Evolutionary conservation across 179 eudicot genomes (phyloP).

Genomic region (Nepenthes alata): DNA sequence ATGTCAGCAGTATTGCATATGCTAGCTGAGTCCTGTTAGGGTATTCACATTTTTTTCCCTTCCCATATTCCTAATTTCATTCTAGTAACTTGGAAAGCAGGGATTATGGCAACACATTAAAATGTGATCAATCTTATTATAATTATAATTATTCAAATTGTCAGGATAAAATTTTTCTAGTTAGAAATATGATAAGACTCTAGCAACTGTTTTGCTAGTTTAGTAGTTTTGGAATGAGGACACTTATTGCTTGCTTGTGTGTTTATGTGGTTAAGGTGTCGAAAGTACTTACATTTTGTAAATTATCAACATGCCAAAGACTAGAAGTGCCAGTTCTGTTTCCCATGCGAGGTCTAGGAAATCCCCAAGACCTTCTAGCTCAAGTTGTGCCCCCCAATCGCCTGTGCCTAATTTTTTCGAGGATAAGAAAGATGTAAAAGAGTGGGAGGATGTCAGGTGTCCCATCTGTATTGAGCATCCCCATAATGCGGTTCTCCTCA

Average conservation of each 20-base stretch:
- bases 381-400: constrained; percentile 21
- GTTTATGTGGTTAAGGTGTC: not conserved
- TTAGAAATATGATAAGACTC: no score
- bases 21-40: no score
- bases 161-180: no score
- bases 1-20: no score
- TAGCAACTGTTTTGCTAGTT: not conserved
- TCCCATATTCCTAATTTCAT: no score
- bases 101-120: no score
- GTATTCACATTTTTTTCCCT: no score
- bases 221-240: not conserved
- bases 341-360: constrained; percentile 41
- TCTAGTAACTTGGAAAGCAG: no score
- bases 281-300: not conserved
- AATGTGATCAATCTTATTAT: no score
- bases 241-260: not conserved
- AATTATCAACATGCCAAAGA: constrained; percentile 60
- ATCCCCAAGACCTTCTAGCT: constrained; percentile 53
- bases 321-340: constrained; percentile 53
- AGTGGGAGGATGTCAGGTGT: constrained; percentile 88
- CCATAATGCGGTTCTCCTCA: constrained; percentile 78
- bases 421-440: constrained; percentile 38
- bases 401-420: constrained; percentile 25
- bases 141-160: no score
- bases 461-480: constrained; percentile 95